Evolutionary conservation across 805 yeast genomes (phyloP), one percentile per base, ranked within the genome.

Genomic region (Pichia paraexigua): DNA sequence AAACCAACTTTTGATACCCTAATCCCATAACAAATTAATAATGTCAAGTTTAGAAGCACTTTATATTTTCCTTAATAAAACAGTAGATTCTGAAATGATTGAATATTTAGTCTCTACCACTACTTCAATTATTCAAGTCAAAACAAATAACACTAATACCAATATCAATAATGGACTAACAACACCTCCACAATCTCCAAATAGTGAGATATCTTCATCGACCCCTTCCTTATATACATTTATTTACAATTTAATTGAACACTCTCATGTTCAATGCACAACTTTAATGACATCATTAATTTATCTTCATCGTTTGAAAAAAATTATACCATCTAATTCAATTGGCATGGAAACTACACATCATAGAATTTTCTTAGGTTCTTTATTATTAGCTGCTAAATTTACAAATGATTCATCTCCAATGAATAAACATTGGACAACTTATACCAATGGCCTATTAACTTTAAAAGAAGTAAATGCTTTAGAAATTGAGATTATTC

Each of bases 381-480:
- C 96, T 44, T 75, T 92, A 51, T 88, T 92, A 43, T 70, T 94
- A 46, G 87, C 96, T n/a, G 97, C 98, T 17, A 92, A 92, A 71
- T 83, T 82, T 56, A 77, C 91, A 57, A 92, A 92, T 69, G 99
- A 92, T 72, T 86, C 96, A 4, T 84, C 95, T 21, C 99, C 99
- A 43, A 77, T 92, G 65, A 92, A 92, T 71, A 91, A 86, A 70
- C 97, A 94, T 71, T 92, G 99, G 99, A 84, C 96, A 5, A 77
- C 80, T 54, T 91, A 92, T 72, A 91, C 98, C 3, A 83, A 85
- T 64, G 97, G 97, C 0, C 74, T 94, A 43, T 77, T 92, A 54
- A 65, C 82, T 11, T 71, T 87, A 40, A 75, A 75, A 22, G 98
- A 92, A 63, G 89, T 94, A 49, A 94, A 92, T 68, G 82, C 90